Conservation (phyloP, 2,329 filamentous ascomycete genomes). For the Cryphonectria naterciae region DNA sequence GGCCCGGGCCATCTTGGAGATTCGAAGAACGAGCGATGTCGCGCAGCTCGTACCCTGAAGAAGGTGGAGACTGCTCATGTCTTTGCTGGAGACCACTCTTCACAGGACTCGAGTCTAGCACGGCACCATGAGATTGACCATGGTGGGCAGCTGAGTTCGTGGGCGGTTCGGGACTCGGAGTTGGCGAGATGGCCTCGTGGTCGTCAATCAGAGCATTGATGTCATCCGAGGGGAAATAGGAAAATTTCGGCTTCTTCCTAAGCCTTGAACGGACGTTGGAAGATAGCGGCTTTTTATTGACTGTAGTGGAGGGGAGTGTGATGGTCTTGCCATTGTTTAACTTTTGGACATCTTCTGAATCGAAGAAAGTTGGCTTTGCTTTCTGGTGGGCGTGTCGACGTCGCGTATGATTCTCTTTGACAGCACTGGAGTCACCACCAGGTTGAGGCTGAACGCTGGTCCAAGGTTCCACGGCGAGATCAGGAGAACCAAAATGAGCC, state of each 20-base stretch:
- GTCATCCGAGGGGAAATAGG: neutral
- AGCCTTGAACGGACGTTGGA: neutral
- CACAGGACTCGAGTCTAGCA: neutral
- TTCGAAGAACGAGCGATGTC: neutral
- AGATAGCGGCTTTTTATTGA: no score
- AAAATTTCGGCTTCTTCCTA: neutral
- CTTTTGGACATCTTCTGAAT: neutral
- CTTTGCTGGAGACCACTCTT: neutral
- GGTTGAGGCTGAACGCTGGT: constrained; percentile 31
- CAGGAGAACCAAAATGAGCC: constrained; percentile 1
- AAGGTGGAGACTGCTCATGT: neutral
- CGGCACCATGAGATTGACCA: neutral
- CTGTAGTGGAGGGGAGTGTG: neutral
- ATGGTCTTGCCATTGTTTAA: neutral
- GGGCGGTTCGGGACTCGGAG: neutral
- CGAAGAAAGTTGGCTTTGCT: constrained; percentile 19
- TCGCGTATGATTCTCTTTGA: constrained; percentile 31
- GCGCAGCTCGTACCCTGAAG: neutral
- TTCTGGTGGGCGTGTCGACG: constrained; percentile 10
- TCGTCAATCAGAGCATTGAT: neutral
- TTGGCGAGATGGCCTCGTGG: neutral
- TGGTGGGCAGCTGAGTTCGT: neutral
- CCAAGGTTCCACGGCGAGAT: neutral
- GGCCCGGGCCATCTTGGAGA: neutral
- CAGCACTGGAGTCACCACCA: constrained; percentile 37